Percentiles rank a stretch among this genome's conserved stretches.
Conservation (phyloP, 768 basidiomycete genomes). For the Trichaptum fuscoviolaceum region DNA sequence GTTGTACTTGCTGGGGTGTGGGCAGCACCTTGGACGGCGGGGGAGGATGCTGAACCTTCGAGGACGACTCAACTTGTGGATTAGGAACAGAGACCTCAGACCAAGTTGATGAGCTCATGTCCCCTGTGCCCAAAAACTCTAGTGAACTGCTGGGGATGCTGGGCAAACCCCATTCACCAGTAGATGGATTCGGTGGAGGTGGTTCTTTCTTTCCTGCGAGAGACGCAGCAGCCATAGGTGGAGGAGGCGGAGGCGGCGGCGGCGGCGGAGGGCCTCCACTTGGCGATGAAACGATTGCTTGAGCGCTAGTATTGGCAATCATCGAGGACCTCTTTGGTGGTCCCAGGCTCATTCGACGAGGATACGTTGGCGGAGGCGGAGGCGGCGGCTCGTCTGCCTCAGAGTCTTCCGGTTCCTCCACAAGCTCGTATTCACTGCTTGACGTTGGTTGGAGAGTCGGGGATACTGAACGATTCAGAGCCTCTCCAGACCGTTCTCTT, state of each 20-base stretch:
- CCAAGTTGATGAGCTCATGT: constrained; percentile 53
- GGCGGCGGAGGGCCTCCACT: not conserved
- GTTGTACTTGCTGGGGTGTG: not conserved
- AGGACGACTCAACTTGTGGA: constrained; percentile 16
- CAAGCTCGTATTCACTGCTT: not conserved
- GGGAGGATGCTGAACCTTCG: constrained; percentile 14
- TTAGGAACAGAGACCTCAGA: constrained; percentile 49
- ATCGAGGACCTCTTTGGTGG: not conserved
- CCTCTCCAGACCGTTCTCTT: not conserved
- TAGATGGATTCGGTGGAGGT: constrained; percentile 26
- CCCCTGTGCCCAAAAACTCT: constrained; percentile 47
- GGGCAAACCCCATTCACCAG: constrained; percentile 58
- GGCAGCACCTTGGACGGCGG: constrained; percentile 7
- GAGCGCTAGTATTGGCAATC: not conserved
- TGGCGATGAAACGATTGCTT: not conserved
- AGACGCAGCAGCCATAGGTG: constrained; percentile 6
- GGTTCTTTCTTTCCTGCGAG: constrained; percentile 6
- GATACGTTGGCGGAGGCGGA: not conserved
- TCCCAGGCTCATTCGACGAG: not conserved
- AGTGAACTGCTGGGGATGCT: constrained; percentile 49
- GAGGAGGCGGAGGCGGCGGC: not conserved
- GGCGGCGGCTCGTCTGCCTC: not conserved
- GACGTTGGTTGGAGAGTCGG: not conserved
- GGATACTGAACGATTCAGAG: not conserved
- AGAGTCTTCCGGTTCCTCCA: not conserved